Base-by-base conservation (phyloP, 306 rosid species). In the Luffa acutangula region DNA sequence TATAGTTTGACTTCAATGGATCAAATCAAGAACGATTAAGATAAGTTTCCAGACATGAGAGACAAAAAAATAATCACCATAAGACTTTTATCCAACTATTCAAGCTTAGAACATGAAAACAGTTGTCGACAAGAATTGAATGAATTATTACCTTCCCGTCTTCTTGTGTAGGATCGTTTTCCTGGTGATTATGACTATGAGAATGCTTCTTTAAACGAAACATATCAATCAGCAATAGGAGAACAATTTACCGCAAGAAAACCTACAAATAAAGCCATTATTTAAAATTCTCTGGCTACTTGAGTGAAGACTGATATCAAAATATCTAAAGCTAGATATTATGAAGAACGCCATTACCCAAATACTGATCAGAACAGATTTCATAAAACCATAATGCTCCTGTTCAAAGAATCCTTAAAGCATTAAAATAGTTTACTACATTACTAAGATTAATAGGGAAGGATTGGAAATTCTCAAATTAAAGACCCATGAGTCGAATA, bases 121-220 rank as follows among this genome's bases (percentile, higher is more conserved):
- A 11, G 7, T 70, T n/a, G 56, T 70, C 37, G 2, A 20, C 6
- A 11, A 70, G 8, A 70, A 21, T 9, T 70, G 39, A 70, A 21
- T 70, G 18, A 21, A 45, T 7, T 33, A 4, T 34, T 75, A 88
- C 91, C 89, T 82, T 88, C 33, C 15, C 78, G 0, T 82, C 82
- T 9, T 78, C 43, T 77, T 70, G 83, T 15, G 42, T 31, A 31
- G 82, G 43, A 82, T 82, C 91, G n/a, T 82, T 46, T 15, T 79
- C 88, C 21, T 80, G 86, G 41, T 78, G 82, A 37, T 59, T 70
- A 63, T 70, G 86, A 45, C 56, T 80, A 48, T 71, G 86, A 65
- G 86, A 79, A 74, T 75, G 80, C 41, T 63, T 78, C 81, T 89
- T 60, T 42, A 34, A 31, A 41, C 87, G 83, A 82, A 88, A 84